Conservation (phyloP, 2,329 filamentous ascomycete genomes). For the Microcyclospora pomicola region DNA sequence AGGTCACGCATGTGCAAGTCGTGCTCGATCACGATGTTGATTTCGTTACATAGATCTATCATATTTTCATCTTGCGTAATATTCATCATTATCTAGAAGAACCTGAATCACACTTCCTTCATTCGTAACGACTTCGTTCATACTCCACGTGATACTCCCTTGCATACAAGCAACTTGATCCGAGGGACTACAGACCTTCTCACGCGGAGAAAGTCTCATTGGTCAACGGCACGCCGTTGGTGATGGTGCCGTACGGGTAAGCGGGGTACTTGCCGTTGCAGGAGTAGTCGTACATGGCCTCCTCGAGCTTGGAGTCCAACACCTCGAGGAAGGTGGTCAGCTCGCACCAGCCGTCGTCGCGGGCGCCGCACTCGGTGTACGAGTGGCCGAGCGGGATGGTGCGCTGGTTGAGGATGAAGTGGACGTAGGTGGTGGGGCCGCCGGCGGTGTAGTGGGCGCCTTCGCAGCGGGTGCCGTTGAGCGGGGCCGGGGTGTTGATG, state of each 20-base stretch:
- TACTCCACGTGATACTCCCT: not conserved
- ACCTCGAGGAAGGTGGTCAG: slow-evolving; percentile 51
- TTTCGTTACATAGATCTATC: too few relatives aligned
- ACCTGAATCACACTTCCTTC: too few relatives aligned
- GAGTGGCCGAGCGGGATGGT: slow-evolving; percentile 56
- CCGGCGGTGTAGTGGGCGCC: slow-evolving; percentile 34
- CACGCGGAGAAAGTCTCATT: slow-evolving; percentile 1
- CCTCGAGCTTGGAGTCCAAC: slow-evolving; percentile 43
- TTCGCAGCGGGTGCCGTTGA: slow-evolving; percentile 39
- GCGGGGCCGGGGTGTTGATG: slow-evolving; percentile 51
- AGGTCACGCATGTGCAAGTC: too few relatives aligned
- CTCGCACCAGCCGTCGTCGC: slow-evolving; percentile 68
- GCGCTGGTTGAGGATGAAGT: slow-evolving; percentile 55
- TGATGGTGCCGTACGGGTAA: slow-evolving; percentile 36
- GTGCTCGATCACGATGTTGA: too few relatives aligned
- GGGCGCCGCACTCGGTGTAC: slow-evolving; percentile 48
- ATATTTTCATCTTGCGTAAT: too few relatives aligned
- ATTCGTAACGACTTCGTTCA: too few relatives aligned
- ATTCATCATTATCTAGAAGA: too few relatives aligned
- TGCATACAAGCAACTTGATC: not conserved
- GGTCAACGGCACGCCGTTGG: slow-evolving; percentile 34
- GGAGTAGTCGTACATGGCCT: slow-evolving; percentile 48
- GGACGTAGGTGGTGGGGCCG: slow-evolving; percentile 51
- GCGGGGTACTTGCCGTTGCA: slow-evolving; percentile 48
- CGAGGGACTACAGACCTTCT: not conserved